Evolutionary conservation across 1,284 basidiomycete species (phyloP), one percentile per base, ranked within the genome.

Genomic region (Ustilago cynodontis): DNA sequence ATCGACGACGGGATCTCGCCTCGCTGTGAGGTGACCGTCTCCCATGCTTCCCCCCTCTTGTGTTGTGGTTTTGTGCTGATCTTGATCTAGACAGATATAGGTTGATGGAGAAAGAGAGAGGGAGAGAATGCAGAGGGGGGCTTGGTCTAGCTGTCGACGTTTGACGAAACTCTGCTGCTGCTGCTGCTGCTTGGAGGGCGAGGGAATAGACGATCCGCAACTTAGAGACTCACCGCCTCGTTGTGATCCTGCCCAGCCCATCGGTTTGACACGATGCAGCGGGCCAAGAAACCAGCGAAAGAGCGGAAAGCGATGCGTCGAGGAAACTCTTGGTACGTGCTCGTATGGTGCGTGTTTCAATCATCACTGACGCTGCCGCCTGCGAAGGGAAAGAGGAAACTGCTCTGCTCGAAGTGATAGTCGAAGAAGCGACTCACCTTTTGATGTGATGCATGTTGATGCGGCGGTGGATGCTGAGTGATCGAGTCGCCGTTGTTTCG

Each of bases 1-100:
- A 59, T 57, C 68, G 61, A 76, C 68, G 54, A 71, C 73, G 73
- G 68, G 65, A 76, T 76, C 73, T 71, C 73, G 69, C 65, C 74
- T 77, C 74, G 74, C 62, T 77, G 74, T 58, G n/a, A 60, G 63
- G 31, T 64, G 69, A 45, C 66, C 55, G 69, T 54, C 65, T 71
- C 73, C 66, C 68, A 43, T 61, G 65, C 65, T 62, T 72, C 60
- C 70, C 64, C 70, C 50, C 26, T 11, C 47, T 50, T 49, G 37
- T 16, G 18, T 33, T n/a, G n/a, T n/a, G 31, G 31, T 8, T 37
- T 37, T 37, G 35, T 59, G 56, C 20, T 31, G 41, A 22, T 59
- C 50, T 62, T 67, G 59, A 43, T 62, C 66, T 68, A 69, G 67
- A 69, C 60, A 71, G 56, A 60, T 39, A 31, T 22, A 45, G 53